A percentile compares a stretch with the other conserved stretches of the same genome.
Conservation (phyloP, 768 basidiomycete species). For the Steccherinum ochraceum region DNA sequence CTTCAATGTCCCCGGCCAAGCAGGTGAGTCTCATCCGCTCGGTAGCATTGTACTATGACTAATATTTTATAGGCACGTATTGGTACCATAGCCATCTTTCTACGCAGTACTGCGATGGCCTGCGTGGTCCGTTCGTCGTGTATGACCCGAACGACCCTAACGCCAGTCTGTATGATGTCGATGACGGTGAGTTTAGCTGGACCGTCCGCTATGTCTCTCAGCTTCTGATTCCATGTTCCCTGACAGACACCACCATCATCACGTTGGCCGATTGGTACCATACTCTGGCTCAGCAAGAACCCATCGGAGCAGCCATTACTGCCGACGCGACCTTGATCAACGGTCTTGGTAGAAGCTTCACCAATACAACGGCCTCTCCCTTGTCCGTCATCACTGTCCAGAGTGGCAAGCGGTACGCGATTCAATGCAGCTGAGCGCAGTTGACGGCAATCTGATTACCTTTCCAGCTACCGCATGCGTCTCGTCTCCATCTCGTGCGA, state of each 20-base stretch:
- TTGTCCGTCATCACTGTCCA: conserved; percentile 19
- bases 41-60: background rate
- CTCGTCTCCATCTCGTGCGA: conserved; percentile 32
- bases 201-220: background rate
- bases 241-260: conserved; percentile 36
- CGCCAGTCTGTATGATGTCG: conserved; percentile 22
- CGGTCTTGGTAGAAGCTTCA: conserved; percentile 35
- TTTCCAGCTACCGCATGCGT: conserved; percentile 45
- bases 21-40: conserved; percentile 11
- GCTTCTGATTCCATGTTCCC: background rate
- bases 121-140: conserved; percentile 29
- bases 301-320: conserved; percentile 4
- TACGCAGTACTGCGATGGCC: conserved; percentile 36
- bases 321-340: conserved; percentile 38
- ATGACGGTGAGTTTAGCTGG: conserved; percentile 13
- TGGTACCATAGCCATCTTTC: conserved; percentile 39
- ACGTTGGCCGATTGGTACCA: conserved; percentile 41
- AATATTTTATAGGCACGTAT: conserved; percentile 17
- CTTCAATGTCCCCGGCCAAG: conserved; percentile 23
- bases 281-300: conserved; percentile 7
- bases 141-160: conserved; percentile 26
- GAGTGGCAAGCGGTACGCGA: conserved; percentile 16
- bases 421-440: too few species aligned
- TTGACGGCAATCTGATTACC: background rate
- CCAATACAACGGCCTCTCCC: conserved; percentile 3